Evolutionary conservation across 768 basidiomycete species (phyloP).

Genomic region (Xanthoconium purpureum): DNA sequence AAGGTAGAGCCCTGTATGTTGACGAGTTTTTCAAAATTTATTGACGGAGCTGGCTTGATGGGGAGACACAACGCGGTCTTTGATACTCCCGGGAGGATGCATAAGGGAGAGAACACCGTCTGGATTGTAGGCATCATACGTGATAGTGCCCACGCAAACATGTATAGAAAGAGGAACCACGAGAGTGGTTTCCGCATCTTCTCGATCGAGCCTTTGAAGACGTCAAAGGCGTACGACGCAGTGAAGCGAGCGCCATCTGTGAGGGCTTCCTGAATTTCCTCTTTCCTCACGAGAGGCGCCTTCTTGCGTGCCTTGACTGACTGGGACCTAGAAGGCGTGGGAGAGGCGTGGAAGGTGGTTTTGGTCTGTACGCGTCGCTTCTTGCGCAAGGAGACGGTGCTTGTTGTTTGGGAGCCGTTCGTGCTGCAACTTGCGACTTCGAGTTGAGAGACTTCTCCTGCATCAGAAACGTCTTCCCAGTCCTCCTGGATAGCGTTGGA

Average conservation of each 20-base stretch:
- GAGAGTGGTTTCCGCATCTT: constrained; percentile 57
- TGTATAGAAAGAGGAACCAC: constrained; percentile 48
- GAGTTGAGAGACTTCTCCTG: constrained; percentile 10
- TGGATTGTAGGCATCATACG: constrained; percentile 42
- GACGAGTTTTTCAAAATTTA: constrained; percentile 61
- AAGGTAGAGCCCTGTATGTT: constrained; percentile 60
- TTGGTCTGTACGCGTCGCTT: constrained; percentile 29
- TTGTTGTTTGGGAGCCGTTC: constrained; percentile 6
- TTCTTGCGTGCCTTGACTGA: constrained; percentile 26
- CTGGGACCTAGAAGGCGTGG: constrained; percentile 19
- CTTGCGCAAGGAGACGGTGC: constrained; percentile 23
- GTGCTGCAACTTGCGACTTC: constrained; percentile 3
- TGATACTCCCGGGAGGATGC: constrained; percentile 59
- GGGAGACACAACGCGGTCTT: constrained; percentile 42
- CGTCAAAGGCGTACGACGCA: constrained; percentile 43
- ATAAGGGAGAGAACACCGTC: constrained; percentile 54
- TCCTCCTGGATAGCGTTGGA: constrained; percentile 8
- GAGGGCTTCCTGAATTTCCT: constrained; percentile 22
- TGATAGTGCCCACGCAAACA: constrained; percentile 46
- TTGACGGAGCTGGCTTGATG: constrained; percentile 27
- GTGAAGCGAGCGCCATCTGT: constrained; percentile 27
- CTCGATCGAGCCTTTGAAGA: constrained; percentile 45
- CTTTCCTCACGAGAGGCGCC: constrained; percentile 27
- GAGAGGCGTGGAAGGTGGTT: constrained; percentile 19
- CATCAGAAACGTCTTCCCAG: constrained; percentile 37